Base-by-base conservation (phyloP, 163 green algal genomes). In the Scenedesmus sp. region DNA sequence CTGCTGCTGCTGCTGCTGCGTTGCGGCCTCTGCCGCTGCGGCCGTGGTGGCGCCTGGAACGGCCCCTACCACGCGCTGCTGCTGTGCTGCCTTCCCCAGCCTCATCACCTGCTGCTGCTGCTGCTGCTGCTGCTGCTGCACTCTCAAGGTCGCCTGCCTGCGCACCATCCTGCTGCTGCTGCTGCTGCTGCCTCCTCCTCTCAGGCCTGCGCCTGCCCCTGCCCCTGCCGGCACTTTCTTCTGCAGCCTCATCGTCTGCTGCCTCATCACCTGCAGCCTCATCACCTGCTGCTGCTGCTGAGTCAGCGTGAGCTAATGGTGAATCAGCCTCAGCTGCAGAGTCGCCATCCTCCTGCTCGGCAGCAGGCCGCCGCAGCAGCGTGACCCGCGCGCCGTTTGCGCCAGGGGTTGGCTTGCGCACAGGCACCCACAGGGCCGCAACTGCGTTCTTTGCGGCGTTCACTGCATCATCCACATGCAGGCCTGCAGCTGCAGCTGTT, bases 391-490 rank as follows among this genome's bases (percentile, higher is more conserved):
- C 81, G n/a, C 88, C 88, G 52, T 88, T 88, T 7, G 88, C 88
- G 8, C 88, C 88, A 18, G 88, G 88, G 2, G 81, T 88, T 20
- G 88, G 81, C 88, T 92, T 92, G 81, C 88, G 81, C 81, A 57
- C 73, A 34, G 88, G 88, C n/a, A 88, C 64, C 88, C 88, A 92
- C 0, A 92, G 88, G 34, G 89, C 88, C 62, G 62, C 23, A 13
- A 92, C 82, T 56, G 87, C 87, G 6, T 86, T 54, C 56, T 86
- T 91, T 12, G 87, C 87, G 55, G 87, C 87, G 10, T 26, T 86
- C 6, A 91, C 8, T n/a, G 87, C 87, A 13, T 91, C 87, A 52
- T 85, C 74, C 6, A 91, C 87, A 86, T 91, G 87, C 56, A 91
- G 76, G 18, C 85, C 87, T 76, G 56, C 73, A 46, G 59, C 88